These are phyloP conservation scores for Daedaleopsis sinensis DNA, from an alignment of 768 basidiomycete species.

Conservation along the genomic window DNA sequence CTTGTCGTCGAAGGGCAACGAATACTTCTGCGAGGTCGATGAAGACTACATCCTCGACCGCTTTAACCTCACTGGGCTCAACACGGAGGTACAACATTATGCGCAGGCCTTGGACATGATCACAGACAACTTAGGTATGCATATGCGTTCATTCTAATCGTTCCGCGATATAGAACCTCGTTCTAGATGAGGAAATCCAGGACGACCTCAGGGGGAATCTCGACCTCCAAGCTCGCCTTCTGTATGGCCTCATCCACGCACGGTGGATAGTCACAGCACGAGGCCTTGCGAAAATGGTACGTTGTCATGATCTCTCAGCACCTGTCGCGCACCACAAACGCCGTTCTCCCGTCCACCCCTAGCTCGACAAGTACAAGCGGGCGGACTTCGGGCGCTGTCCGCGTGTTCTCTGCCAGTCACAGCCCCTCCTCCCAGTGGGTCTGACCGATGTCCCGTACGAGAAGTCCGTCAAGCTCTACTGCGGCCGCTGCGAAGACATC, in stretches of 20 bases:
- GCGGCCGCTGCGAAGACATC: slow-evolving; percentile 97
- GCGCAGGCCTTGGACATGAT: slow-evolving; percentile 93
- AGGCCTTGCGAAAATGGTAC: slow-evolving; percentile 93
- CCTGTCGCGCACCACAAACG: not conserved
- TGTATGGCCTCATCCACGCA: slow-evolving; percentile 97
- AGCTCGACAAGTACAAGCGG: slow-evolving; percentile 97
- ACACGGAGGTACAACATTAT: slow-evolving; percentile 96
- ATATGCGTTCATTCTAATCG: not conserved
- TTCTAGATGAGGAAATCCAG: slow-evolving; percentile 87
- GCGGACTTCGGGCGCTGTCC: slow-evolving; percentile 99
- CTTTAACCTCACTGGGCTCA: slow-evolving; percentile 97
- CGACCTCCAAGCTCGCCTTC: slow-evolving; percentile 88
- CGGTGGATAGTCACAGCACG: slow-evolving; percentile 96
- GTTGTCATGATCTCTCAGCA: slow-evolving; percentile 4
- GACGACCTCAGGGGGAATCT: slow-evolving; percentile 91
- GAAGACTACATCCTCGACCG: slow-evolving; percentile 98
- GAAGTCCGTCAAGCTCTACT: slow-evolving; percentile 98
- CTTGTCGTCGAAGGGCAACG: slow-evolving; percentile 95
- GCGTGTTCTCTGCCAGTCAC: slow-evolving; percentile 91
- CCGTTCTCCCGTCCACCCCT: not conserved
- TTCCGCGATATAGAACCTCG: not conserved
- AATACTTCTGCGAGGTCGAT: slow-evolving; percentile 99
- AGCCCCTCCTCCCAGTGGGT: slow-evolving; percentile 95
- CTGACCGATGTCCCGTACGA: slow-evolving; percentile 97
- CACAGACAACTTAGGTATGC: slow-evolving; percentile 89